Evolutionary conservation across 805 yeast species (phyloP), one percentile per base, ranked within the genome.

Genomic region (Cyberlindnera meyerae): DNA sequence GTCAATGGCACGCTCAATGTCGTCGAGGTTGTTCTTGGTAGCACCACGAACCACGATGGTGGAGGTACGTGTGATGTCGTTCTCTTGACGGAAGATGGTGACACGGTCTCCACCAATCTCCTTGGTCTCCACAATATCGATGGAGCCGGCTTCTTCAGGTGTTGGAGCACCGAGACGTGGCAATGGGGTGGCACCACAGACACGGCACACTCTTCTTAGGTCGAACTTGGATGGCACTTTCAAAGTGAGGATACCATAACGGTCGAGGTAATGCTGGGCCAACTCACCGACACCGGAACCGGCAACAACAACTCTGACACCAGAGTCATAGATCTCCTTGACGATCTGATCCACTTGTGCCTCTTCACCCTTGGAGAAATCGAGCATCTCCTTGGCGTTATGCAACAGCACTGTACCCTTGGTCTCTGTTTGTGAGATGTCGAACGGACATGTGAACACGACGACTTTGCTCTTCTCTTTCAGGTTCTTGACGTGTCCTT

Each of bases 51-150:
- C 69, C 32, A 93, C 82, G 52, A 93, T 88, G 8, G 98, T 93
- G 12, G 97, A 79, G 4, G 98, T 93, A 51, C 84, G 73, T 18
- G 96, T 81, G 30, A 59, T 55, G 21, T 62, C 62, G 24, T 66
- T 61, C 45, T 72, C 77, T 64, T 93, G 98, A 58, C 86, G 75
- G 70, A 93, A 89, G 21, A 93, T 74, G 8, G 97, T 90, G 26
- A 93, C 97, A 61, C 96, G 77, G 64, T 93, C 97, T 37, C 97
- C 96, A 47, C 98, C 98, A 58, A 93, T 87, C 68, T 93, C 98
- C 52, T 75, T 77, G 17, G 96, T 82, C 66, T 85, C 95, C 34
- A 93, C 90, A 21, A 81, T 61, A 58, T 90, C 98, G 43, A 93
- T 75, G 29, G 72, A 57, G 37, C 98, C 98, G 70, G 86, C 75